Percentiles rank a stretch among this genome's conserved stretches.
Conservation (phyloP, 495 filamentous ascomycete species). For the Rhypophila decipiens region DNA sequence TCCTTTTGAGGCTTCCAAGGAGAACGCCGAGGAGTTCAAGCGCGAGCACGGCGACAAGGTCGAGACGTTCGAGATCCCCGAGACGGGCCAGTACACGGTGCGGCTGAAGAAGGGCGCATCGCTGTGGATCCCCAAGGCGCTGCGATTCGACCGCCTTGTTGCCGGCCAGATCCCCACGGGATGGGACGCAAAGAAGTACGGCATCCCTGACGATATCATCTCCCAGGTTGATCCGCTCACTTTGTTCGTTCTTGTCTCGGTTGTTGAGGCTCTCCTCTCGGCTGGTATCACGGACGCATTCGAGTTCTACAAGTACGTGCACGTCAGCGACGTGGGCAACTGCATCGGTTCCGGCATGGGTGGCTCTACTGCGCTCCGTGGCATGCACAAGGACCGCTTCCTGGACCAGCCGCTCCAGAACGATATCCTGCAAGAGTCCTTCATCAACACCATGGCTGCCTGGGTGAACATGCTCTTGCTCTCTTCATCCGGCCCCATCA, state of each 20-base stretch:
- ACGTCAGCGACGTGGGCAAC: conserved; percentile 96
- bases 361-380: conserved; percentile 82
- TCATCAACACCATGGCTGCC: conserved; percentile 99
- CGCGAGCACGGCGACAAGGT: conserved; percentile 95
- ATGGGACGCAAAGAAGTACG: conserved; percentile 92
- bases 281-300: conserved; percentile 99
- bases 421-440: conserved; percentile 97
- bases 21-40: conserved; percentile 95
- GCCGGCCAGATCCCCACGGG: conserved; percentile 95
- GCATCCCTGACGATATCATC: conserved; percentile 96
- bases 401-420: conserved; percentile 97
- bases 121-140: conserved; percentile 90
- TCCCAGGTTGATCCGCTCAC: conserved; percentile 95
- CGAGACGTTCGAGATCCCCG: conserved; percentile 92
- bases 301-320: conserved; percentile 99
- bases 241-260: conserved; percentile 87
- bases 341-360: conserved; percentile 97
- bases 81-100: conserved; percentile 90
- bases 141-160: conserved; percentile 93
- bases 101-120: conserved; percentile 91
- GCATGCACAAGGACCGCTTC: conserved; percentile 98
- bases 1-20: conserved; percentile 94
- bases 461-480: conserved; percentile 99
- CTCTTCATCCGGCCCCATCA: conserved; percentile 96
- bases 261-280: conserved; percentile 80